phyloP scores from a whole-genome alignment of 2,329 filamentous ascomycete species.

The Talaromyces sp. region DNA sequence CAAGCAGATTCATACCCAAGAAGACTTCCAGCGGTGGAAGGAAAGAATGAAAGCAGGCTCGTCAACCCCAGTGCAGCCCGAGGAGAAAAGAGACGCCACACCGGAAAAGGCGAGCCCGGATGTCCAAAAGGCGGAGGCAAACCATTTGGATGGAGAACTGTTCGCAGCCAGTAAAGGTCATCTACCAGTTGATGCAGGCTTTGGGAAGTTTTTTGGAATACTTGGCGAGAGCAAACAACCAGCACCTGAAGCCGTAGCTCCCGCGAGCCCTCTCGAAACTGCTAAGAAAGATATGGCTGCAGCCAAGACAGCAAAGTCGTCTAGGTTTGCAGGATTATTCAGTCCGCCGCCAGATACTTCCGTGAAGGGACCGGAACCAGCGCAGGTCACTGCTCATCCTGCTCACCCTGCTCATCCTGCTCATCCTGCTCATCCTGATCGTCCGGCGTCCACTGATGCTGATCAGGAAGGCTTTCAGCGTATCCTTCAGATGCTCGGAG shows the following conservation, averaged over 20 bases:
- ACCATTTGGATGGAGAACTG: slow-evolving; percentile 46
- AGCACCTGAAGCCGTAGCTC: slow-evolving; percentile 29
- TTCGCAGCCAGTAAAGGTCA: slow-evolving; percentile 54
- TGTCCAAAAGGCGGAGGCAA: slow-evolving; percentile 35
- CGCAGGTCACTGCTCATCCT: slow-evolving; percentile 19
- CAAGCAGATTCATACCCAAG: slow-evolving; percentile 68
- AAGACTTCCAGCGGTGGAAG: slow-evolving; percentile 94
- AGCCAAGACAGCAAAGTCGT: slow-evolving; percentile 61
- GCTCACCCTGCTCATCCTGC: slow-evolving; percentile 41
- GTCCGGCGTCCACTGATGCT: slow-evolving; percentile 48
- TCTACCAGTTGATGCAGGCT: slow-evolving; percentile 60
- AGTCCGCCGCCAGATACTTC: slow-evolving; percentile 54
- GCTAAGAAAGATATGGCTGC: slow-evolving; percentile 39
- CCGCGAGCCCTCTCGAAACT: slow-evolving; percentile 35
- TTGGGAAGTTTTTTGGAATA: slow-evolving; percentile 72
- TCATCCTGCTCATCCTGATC: slow-evolving; percentile 24
- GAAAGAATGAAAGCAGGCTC: slow-evolving; percentile 74
- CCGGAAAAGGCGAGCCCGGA: slow-evolving; percentile 20
- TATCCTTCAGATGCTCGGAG: slow-evolving; percentile 74
- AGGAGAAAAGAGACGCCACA: slow-evolving; percentile 42
- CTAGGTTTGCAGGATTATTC: slow-evolving; percentile 82
- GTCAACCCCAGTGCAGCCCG: slow-evolving; percentile 27
- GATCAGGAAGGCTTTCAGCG: slow-evolving; percentile 84
- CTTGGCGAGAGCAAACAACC: slow-evolving; percentile 49
- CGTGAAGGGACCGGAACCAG: slow-evolving; percentile 29